Base-by-base conservation (phyloP, 163 green algal species). In the Dunaliella salina region DNA sequence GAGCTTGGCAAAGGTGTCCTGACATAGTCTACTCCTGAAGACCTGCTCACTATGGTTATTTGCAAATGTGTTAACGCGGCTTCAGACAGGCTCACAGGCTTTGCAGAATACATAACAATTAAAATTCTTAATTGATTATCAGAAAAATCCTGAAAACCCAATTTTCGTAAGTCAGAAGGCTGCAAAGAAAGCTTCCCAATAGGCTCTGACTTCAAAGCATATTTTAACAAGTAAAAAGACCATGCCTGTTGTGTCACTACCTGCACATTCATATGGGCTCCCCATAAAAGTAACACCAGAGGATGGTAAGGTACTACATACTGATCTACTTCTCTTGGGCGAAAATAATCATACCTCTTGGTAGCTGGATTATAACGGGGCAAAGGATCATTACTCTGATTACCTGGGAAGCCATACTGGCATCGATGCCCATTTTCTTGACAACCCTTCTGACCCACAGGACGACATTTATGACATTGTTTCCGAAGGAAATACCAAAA, bases 151-250 rank as follows among this genome's bases (percentile, higher is more conserved):
- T n/a, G n/a, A 69, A 69, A 69, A 69, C 57, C 57, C 57, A 69
- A 26, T 69, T 69, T 15, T 18, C 57, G 57, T 69, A 69, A 18
- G 57, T 69, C 57, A 26, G 15, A 15, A 26, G 57, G 57, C 15
- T 18, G 57, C 57, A 69, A 26, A 69, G 15, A 69, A 15, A 69
- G 57, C 18, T 69, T 69, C 15, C 57, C 57, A 69, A 18, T 69
- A 26, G 57, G 57, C 57, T 69, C 57, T 26, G 57, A 26, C 57
- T 69, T 69, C 57, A 69, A 69, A 69, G 57, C 57, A 69, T 69
- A 69, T 69, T 69, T 69, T 69, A 69, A 69, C 57, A 69, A 69
- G 57, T 69, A 69, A 69, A 69, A 69, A 69, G 57, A 69, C 57
- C 57, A 69, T 69, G 57, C 57, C 18, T 69, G 15, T 18, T 69